Conservation (phyloP, 2,329 filamentous ascomycete genomes). For the Ophiocordyceps polyrhachis-furcata region DNA sequence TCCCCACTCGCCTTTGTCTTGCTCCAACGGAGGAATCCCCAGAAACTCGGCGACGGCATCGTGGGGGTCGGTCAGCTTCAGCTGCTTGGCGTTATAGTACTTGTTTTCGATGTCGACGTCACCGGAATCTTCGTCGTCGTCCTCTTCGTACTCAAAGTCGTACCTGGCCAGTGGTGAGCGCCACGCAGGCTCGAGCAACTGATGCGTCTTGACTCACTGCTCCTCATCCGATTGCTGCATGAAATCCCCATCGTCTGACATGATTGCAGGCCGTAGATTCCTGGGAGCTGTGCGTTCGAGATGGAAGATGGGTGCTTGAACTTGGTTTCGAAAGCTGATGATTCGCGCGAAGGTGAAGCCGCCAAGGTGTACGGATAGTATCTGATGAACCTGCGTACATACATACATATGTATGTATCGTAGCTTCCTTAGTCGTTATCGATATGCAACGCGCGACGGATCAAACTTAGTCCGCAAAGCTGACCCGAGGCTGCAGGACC, state of each 20-base stretch:
- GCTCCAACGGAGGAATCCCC: constrained; percentile 65
- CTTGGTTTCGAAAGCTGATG: too few species aligned
- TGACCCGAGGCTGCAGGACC: too few species aligned
- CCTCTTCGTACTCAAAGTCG: constrained; percentile 93
- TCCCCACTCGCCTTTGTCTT: constrained; percentile 93
- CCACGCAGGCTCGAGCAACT: background rate
- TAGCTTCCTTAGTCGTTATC: too few species aligned
- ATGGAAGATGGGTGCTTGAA: background rate
- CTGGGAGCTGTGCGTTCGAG: background rate
- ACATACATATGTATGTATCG: too few species aligned
- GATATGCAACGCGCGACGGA: too few species aligned
- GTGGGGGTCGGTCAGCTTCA: constrained; percentile 71
- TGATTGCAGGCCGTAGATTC: constrained; percentile 8
- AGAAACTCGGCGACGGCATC: constrained; percentile 86
- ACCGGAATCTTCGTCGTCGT: constrained; percentile 70
- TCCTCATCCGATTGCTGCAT: constrained; percentile 30
- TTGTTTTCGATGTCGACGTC: constrained; percentile 98
- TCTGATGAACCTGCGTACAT: too few species aligned
- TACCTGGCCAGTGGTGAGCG: constrained; percentile 30
- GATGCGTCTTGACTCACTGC: constrained; percentile 13
- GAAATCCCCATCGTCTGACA: constrained; percentile 33
- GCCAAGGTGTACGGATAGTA: too few species aligned
- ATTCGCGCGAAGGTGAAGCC: too few species aligned
- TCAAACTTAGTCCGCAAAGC: too few species aligned
- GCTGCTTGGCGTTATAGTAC: constrained; percentile 98